These are phyloP conservation scores for Casuarina equisetifolia DNA, from an alignment of 306 rosid genomes.

Conservation along the genomic window DNA sequence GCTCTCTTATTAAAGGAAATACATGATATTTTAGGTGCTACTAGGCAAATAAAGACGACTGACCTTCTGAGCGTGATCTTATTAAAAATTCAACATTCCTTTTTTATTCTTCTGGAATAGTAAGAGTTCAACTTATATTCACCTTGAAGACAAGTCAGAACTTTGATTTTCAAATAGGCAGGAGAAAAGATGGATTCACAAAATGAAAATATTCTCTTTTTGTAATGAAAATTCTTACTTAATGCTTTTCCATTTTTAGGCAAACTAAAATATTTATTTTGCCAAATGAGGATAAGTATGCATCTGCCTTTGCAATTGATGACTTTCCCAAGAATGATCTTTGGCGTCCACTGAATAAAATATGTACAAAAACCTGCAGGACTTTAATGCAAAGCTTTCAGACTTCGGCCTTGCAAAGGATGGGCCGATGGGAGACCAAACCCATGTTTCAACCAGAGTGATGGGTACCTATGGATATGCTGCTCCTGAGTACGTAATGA, in stretches of 20 bases:
- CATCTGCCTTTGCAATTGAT: slow-evolving; percentile 18
- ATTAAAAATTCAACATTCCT: not conserved
- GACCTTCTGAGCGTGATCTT: slow-evolving; percentile 1
- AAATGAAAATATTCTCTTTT: not conserved
- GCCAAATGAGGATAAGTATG: not conserved
- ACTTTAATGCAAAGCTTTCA: slow-evolving; percentile 86
- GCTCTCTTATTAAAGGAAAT: not conserved
- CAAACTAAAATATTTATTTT: slow-evolving; percentile 8
- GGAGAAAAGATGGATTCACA: not conserved
- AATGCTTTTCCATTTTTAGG: not conserved
- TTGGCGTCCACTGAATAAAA: slow-evolving; percentile 30
- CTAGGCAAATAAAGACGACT: slow-evolving; percentile 3
- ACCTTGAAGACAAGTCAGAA: not conserved
- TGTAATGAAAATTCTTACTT: not conserved
- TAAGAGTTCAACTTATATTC: not conserved
- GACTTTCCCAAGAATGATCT: slow-evolving; percentile 6
- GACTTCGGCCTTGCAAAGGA: slow-evolving; percentile 98
- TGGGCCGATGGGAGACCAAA: slow-evolving; percentile 97
- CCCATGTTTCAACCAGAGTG: slow-evolving; percentile 94
- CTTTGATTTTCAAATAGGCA: not conserved
- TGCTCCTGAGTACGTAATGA: slow-evolving; percentile 95
- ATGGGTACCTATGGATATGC: slow-evolving; percentile 98
- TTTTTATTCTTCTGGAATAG: not conserved
- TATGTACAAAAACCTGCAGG: slow-evolving; percentile 47
- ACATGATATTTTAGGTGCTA: slow-evolving; percentile 2